Evolutionary conservation across 495 filamentous ascomycete genomes (phyloP).

Genomic region (Entonaema liquescens): DNA sequence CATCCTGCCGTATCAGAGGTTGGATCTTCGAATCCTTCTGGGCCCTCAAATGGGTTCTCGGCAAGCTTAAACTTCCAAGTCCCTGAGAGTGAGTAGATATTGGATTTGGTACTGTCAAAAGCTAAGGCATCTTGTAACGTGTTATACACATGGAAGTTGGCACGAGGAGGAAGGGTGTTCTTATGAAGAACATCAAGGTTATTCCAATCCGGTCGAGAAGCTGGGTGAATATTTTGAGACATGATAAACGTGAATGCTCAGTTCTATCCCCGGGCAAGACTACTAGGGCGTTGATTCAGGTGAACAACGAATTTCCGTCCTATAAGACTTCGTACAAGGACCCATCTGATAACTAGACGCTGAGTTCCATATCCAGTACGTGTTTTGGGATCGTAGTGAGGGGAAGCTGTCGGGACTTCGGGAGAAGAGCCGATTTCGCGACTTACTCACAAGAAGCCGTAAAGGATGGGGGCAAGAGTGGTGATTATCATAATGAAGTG

Average conservation of each 20-base stretch:
- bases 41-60: slow-evolving; percentile 57
- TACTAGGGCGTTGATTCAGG: background rate
- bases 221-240: slow-evolving; percentile 28
- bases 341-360: background rate
- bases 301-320: background rate
- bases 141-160: slow-evolving; percentile 58
- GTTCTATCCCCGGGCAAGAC: background rate
- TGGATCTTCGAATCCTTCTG: slow-evolving; percentile 46
- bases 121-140: slow-evolving; percentile 40
- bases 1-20: slow-evolving; percentile 48
- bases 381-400: background rate
- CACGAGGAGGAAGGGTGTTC: slow-evolving; percentile 59
- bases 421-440: slow-evolving; percentile 21
- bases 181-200: slow-evolving; percentile 58
- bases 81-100: slow-evolving; percentile 59
- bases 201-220: slow-evolving; percentile 55
- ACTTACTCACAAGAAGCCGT: background rate
- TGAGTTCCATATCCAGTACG: background rate
- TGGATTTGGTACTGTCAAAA: slow-evolving; percentile 42
- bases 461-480: background rate
- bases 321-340: background rate
- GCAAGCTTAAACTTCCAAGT: slow-evolving; percentile 68
- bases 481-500: background rate
- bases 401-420: slow-evolving; percentile 22
- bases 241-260: slow-evolving; percentile 11